These are phyloP conservation scores for Sherardia arvensis DNA, from an alignment of 257 asterid species.

Conservation along the genomic window DNA sequence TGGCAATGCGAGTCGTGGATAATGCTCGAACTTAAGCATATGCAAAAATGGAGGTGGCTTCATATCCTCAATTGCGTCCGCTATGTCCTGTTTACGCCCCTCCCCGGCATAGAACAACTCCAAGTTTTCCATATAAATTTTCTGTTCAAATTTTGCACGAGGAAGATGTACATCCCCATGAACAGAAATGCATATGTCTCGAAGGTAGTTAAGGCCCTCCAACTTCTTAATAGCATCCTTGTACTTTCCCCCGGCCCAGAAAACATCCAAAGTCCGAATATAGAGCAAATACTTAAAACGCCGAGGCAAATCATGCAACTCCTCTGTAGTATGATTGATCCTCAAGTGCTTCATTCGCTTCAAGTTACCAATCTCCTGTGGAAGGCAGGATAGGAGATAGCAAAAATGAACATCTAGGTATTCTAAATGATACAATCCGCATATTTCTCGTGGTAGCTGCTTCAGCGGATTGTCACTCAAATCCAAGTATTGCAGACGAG, in stretches of 20 bases:
- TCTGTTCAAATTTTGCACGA: not conserved
- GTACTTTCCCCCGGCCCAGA: not conserved
- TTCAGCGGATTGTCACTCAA: not conserved
- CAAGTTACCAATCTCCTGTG: not conserved
- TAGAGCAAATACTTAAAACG: not conserved
- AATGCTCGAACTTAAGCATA: not conserved
- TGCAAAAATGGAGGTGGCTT: not conserved
- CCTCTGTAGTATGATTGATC: not conserved
- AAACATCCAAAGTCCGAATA: not conserved
- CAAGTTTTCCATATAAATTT: not conserved
- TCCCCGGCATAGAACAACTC: not conserved
- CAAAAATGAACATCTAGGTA: not conserved
- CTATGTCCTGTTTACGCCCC: not conserved
- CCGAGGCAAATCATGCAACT: not conserved
- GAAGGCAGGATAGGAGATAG: not conserved
- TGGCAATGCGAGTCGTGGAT: not conserved
- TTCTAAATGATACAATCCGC: not conserved
- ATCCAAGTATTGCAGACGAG: not conserved
- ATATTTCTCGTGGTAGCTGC: not conserved
- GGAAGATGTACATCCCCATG: not conserved
- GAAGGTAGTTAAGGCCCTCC: not conserved
- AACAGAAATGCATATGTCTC: not conserved
- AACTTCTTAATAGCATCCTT: not conserved
- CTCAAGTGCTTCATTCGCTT: not conserved
- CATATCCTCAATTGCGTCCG: not conserved